Base-by-base conservation (phyloP, 2,329 filamentous ascomycete species). In the Cordyceps pruinosa region DNA sequence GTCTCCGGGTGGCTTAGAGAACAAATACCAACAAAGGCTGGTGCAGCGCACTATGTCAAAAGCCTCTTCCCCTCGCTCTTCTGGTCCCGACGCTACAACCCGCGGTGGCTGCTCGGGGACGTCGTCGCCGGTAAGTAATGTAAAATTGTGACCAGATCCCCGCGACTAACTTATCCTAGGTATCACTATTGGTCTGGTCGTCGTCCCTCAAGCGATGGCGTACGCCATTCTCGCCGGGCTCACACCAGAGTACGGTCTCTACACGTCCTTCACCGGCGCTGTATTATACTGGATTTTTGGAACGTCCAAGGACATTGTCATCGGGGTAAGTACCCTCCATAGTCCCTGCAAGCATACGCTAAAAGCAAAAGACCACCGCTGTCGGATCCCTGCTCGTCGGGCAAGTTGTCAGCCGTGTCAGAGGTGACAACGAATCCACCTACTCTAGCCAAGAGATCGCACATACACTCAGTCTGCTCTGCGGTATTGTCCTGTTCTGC, bases 271-370 rank as follows among this genome's bases (percentile, higher is more conserved):
- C 66, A 88, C 90, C 69, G 89, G 89, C 50, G 87, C 89, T 32
- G 72, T 90, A 53, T 77, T 90, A 53, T 93, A 93, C 72, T 92
- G 88, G 88, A 81, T 90, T 58, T 92, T 92, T 66, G 89, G 87
- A 35, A 92, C 88, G 0, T 92, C 89, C 8, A 92, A 91, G 66
- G 89, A 93, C 68, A 91, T 93, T 67, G 90, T 88, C 10, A 91
- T 92, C 58, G 88, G 88, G 26, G 75, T 77, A 69, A 39, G 74
- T 62, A 13, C 2, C 12, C 15, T 13, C 5, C 2, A 39, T 6
- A 8, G n/a, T 3, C 5, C 0, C 8, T n/a, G 17, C 1, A 1
- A 23, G 34, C 10, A 15, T 1, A 1, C 12, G 23, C 55, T 62
- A 48, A 68, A 58, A 4, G 3, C 25, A 4, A 54, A 80, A 77